Evolutionary conservation across 139 green algal species (phyloP).

Genomic region (Coccomyxa sp.): DNA sequence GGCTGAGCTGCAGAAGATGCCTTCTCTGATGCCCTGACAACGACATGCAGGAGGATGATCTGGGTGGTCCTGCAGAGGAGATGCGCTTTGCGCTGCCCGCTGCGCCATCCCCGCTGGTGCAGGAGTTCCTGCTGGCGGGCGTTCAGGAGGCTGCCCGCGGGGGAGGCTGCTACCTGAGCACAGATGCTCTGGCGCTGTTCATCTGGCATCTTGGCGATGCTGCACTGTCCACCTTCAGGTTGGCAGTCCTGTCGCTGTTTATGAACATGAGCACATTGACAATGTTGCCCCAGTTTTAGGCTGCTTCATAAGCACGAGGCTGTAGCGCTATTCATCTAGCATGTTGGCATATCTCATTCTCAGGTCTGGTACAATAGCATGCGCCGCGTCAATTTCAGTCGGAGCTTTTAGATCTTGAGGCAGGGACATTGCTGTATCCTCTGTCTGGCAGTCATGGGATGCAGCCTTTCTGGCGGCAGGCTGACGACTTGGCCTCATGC

Average conservation of each 20-base stretch:
- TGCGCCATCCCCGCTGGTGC: constrained; percentile 48
- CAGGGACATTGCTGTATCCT: not conserved
- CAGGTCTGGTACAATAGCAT: too few species aligned
- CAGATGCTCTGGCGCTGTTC: constrained; percentile 61
- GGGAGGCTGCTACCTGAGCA: constrained; percentile 52
- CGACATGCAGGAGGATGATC: constrained; percentile 18
- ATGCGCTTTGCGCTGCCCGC: constrained; percentile 81
- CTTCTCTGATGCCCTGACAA: too few species aligned
- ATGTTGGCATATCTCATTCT: too few species aligned
- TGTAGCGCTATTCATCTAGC: too few species aligned
- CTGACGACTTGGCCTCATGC: too few species aligned
- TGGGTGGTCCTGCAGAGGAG: constrained; percentile 39
- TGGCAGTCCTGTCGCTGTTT: too few species aligned
- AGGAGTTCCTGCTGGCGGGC: constrained; percentile 50
- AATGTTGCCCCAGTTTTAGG: too few species aligned
- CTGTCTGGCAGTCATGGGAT: not conserved
- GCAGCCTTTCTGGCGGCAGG: not conserved
- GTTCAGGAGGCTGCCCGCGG: constrained; percentile 55
- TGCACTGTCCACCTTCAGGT: constrained; percentile 19
- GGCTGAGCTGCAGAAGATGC: too few species aligned
- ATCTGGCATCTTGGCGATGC: constrained; percentile 66
- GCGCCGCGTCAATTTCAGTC: too few species aligned
- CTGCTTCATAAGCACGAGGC: too few species aligned
- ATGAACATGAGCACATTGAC: too few species aligned
- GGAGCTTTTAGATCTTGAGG: too few species aligned